Conservation (phyloP, 768 basidiomycete genomes). For the Russula earlei region DNA sequence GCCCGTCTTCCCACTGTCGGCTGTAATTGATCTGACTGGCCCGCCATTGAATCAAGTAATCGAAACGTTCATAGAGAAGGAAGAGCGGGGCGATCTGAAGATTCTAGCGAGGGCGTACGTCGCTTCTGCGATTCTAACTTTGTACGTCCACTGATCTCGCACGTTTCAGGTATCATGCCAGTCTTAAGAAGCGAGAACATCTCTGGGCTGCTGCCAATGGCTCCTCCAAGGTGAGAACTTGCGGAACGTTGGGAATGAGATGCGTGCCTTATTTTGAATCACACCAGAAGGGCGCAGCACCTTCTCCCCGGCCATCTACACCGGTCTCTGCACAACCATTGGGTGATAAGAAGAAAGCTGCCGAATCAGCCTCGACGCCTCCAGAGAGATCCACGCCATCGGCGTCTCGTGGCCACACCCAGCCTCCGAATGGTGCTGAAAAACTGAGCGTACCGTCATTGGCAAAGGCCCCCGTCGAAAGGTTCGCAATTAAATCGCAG, state of each 20-base stretch:
- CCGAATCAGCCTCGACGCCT: slow-evolving; percentile 22
- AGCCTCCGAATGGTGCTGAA: slow-evolving; percentile 22
- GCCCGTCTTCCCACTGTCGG: slow-evolving; percentile 74
- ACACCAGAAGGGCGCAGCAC: slow-evolving; percentile 9
- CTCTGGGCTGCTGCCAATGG: slow-evolving; percentile 36
- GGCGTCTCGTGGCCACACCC: slow-evolving; percentile 48
- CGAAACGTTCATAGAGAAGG: slow-evolving; percentile 57
- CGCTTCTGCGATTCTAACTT: neutral
- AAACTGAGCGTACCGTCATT: slow-evolving; percentile 27
- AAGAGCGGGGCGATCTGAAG: slow-evolving; percentile 78
- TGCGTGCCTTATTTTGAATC: neutral
- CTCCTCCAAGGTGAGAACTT: slow-evolving; percentile 27
- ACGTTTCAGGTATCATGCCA: slow-evolving; percentile 52
- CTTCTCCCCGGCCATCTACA: slow-evolving; percentile 11
- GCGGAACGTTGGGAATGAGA: neutral
- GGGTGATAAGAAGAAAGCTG: slow-evolving; percentile 21
- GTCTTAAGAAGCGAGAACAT: slow-evolving; percentile 63
- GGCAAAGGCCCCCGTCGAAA: slow-evolving; percentile 57
- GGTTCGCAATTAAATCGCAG: slow-evolving; percentile 31
- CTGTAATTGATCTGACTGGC: slow-evolving; percentile 45
- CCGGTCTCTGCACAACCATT: slow-evolving; percentile 12
- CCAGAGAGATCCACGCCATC: slow-evolving; percentile 33
- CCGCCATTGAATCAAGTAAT: slow-evolving; percentile 48
- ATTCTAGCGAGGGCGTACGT: slow-evolving; percentile 69
- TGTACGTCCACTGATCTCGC: slow-evolving; percentile 7